Percentiles rank a stretch among this genome's conserved stretches.
Evolutionary conservation across 805 yeast species (phyloP).

Genomic region (Candida xyloterini): DNA sequence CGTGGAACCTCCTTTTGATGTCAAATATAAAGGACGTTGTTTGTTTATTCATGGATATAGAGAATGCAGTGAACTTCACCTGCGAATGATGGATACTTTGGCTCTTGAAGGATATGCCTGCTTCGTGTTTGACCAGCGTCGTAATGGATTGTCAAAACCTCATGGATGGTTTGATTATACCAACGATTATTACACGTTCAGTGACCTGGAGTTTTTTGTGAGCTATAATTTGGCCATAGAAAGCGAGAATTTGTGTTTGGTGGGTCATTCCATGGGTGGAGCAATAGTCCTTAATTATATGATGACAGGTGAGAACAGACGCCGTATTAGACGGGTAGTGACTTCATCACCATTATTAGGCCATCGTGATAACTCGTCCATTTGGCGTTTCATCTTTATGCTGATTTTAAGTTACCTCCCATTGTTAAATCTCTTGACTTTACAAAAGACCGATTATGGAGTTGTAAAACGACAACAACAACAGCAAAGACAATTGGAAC

Average conservation of each 20-base stretch:
- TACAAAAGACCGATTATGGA: conserved; percentile 5
- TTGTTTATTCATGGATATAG: conserved; percentile 12
- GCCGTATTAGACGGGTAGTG: conserved; percentile 4
- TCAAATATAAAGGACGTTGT: conserved; percentile 12
- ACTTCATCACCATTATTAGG: conserved; percentile 7
- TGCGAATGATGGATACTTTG: conserved; percentile 9
- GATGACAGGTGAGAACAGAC: conserved; percentile 5
- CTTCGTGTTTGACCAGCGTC: conserved; percentile 10
- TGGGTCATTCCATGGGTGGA: conserved; percentile 13
- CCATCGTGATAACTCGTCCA: conserved; percentile 6
- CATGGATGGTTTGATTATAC: conserved; percentile 7
- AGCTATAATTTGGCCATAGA: conserved; percentile 8
- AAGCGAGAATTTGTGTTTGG: conserved; percentile 1
- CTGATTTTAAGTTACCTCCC: conserved; percentile 8
- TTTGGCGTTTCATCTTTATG: conserved; percentile 7
- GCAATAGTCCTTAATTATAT: conserved; percentile 12
- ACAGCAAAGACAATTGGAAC: conserved; percentile 8
- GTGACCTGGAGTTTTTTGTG: conserved; percentile 10
- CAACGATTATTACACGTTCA: conserved; percentile 7
- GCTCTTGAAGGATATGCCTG: conserved; percentile 9
- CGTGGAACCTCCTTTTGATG: conserved; percentile 7
- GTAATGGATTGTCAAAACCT: conserved; percentile 9
- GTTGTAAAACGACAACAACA: conserved; percentile 6
- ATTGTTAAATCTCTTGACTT: conserved; percentile 6
- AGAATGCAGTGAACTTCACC: conserved; percentile 9